phyloP scores from a whole-genome alignment of 2,329 filamentous ascomycete genomes.

The Cercospora sp. region DNA sequence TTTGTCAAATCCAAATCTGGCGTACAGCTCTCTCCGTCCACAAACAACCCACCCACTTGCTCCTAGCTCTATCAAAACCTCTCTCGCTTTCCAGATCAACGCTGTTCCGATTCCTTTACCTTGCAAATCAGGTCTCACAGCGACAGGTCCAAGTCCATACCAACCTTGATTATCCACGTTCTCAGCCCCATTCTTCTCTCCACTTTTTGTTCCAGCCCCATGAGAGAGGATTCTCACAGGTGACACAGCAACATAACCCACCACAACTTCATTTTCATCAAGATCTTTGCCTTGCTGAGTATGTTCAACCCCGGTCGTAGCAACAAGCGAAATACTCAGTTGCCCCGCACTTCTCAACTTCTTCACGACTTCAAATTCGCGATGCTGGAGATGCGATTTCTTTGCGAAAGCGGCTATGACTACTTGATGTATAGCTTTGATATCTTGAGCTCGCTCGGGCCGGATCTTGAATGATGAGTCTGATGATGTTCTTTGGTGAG shows the following conservation, averaged over 20 bases:
- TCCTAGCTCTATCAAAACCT: background rate
- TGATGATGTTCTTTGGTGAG: background rate
- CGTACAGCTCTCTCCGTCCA: background rate
- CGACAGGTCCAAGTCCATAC: conserved; percentile 3
- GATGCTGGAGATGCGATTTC: conserved; percentile 18
- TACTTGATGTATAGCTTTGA: background rate
- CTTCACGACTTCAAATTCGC: conserved; percentile 15
- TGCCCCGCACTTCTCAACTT: conserved; percentile 1
- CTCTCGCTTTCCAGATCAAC: background rate
- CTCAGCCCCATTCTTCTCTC: background rate
- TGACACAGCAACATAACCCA: conserved; percentile 2
- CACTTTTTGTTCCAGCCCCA: background rate
- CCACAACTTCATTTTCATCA: background rate
- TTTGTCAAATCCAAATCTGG: background rate
- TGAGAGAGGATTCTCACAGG: background rate
- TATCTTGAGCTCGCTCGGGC: background rate
- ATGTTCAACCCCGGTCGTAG: background rate
- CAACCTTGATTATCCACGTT: background rate
- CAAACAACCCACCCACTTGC: conserved; percentile 1
- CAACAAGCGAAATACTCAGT: conserved; percentile 10
- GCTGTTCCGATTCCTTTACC: background rate
- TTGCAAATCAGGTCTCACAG: background rate
- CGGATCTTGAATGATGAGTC: background rate
- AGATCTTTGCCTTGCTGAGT: background rate
- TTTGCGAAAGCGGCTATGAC: conserved; percentile 11